These are phyloP conservation scores for Nemophila menziesii DNA, from an alignment of 257 asterid genomes.

Conservation along the genomic window DNA sequence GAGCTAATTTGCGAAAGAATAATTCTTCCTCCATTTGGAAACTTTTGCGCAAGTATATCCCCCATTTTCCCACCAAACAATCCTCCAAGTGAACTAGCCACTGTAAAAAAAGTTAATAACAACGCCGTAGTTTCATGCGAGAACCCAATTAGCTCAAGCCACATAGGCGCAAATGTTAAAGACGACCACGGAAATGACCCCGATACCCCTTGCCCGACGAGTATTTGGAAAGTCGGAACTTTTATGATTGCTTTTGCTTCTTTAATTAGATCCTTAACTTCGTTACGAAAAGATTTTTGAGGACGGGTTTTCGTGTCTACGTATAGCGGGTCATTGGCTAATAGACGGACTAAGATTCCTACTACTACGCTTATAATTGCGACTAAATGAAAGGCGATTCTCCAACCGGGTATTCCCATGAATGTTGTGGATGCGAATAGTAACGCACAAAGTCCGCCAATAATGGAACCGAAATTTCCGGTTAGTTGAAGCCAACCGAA, in stretches of 20 bases:
- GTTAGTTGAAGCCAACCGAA: constrained; percentile 80
- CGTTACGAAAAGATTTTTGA: constrained; percentile 26
- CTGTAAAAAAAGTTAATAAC: constrained; percentile 44
- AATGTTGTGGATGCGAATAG: constrained; percentile 51
- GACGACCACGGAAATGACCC: constrained; percentile 77
- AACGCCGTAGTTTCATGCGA: constrained; percentile 61
- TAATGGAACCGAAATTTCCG: constrained; percentile 53
- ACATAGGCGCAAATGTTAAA: constrained; percentile 64
- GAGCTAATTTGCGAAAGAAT: constrained; percentile 75
- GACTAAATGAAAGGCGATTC: constrained; percentile 71
- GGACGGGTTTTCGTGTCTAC: constrained; percentile 19
- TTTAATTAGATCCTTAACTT: constrained; percentile 35
- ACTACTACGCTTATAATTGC: constrained; percentile 48
- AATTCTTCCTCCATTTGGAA: constrained; percentile 74
- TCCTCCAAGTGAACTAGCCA: constrained; percentile 58
- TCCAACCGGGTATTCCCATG: constrained; percentile 85
- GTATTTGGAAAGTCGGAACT: constrained; percentile 53
- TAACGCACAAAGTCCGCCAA: constrained; percentile 58
- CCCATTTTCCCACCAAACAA: constrained; percentile 85
- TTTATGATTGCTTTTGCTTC: constrained; percentile 63
- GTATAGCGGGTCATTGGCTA: constrained; percentile 66
- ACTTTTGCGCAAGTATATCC: constrained; percentile 42
- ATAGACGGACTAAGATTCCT: constrained; percentile 48
- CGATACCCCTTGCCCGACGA: constrained; percentile 69
- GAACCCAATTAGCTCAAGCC: constrained; percentile 84